Conservation (phyloP, 306 rosid genomes). For the Ammopiptanthus mongolicus region DNA sequence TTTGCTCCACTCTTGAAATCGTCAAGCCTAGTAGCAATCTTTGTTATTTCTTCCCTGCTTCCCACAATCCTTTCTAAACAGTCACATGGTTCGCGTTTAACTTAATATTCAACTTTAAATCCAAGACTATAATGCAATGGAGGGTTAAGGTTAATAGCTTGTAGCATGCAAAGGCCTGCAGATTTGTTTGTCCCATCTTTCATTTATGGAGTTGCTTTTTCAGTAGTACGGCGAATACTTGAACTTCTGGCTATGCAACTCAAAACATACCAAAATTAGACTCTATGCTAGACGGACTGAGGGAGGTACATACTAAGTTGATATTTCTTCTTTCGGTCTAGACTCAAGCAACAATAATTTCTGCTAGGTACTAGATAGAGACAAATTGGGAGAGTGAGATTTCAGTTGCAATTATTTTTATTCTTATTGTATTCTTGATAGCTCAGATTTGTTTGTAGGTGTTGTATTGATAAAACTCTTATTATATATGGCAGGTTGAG, state of each 20-base stretch:
- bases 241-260: not conserved
- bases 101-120: no score
- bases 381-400: not conserved
- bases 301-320: not conserved
- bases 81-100: no score
- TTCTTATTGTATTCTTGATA: not conserved
- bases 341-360: not conserved
- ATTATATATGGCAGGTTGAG: constrained; percentile 27
- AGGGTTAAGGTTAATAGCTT: not conserved
- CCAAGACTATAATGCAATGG: no score
- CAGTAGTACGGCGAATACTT: not conserved
- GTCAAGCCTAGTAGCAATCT: not conserved
- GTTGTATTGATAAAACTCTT: constrained; percentile 8
- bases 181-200: not conserved
- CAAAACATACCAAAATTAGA: not conserved
- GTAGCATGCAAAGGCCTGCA: not conserved
- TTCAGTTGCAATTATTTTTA: not conserved
- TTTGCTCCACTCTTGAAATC: not conserved
- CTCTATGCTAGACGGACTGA: not conserved
- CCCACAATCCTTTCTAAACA: not conserved
- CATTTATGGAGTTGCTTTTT: not conserved
- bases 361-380: not conserved
- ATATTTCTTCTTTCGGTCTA: not conserved
- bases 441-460: not conserved
- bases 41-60: not conserved